Evolutionary conservation across 164 flowering plant species (phyloP).

Genomic region (Umbellularia californica): DNA sequence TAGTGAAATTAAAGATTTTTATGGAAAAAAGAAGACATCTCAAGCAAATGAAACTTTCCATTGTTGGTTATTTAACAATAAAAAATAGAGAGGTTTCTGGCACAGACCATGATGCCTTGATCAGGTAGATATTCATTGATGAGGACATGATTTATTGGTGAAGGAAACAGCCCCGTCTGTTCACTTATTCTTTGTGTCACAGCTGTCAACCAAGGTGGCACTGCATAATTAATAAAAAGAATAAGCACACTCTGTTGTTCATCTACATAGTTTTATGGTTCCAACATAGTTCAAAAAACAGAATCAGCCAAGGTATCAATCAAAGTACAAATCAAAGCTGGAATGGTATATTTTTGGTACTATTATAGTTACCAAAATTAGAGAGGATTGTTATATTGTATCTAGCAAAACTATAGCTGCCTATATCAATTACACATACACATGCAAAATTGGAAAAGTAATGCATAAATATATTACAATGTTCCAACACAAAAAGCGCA

Average conservation of each 20-base stretch:
- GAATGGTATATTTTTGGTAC: too few relatives aligned
- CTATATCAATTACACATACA: too few relatives aligned
- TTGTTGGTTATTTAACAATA: background rate
- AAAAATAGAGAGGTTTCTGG: background rate
- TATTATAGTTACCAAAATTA: too few relatives aligned
- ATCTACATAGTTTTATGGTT: background rate
- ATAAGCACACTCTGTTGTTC: background rate
- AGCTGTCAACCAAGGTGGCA: conserved; percentile 73
- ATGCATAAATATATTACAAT: too few relatives aligned
- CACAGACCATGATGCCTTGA: conserved; percentile 93
- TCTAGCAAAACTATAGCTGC: too few relatives aligned
- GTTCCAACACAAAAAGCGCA: too few relatives aligned
- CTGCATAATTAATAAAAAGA: conserved; percentile 35
- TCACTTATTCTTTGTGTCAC: conserved; percentile 53
- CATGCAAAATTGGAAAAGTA: too few relatives aligned
- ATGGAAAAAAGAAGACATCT: background rate
- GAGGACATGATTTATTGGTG: conserved; percentile 86
- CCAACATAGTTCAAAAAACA: background rate
- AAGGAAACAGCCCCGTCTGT: conserved; percentile 66
- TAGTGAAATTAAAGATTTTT: too few relatives aligned
- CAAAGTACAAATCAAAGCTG: too few relatives aligned
- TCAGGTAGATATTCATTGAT: conserved; percentile 89
- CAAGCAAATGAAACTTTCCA: background rate
- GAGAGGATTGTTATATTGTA: too few relatives aligned
- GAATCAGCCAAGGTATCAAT: too few relatives aligned